These are phyloP conservation scores for Fusarium sarcochroum DNA, from an alignment of 2,329 filamentous ascomycete species.

Conservation along the genomic window DNA sequence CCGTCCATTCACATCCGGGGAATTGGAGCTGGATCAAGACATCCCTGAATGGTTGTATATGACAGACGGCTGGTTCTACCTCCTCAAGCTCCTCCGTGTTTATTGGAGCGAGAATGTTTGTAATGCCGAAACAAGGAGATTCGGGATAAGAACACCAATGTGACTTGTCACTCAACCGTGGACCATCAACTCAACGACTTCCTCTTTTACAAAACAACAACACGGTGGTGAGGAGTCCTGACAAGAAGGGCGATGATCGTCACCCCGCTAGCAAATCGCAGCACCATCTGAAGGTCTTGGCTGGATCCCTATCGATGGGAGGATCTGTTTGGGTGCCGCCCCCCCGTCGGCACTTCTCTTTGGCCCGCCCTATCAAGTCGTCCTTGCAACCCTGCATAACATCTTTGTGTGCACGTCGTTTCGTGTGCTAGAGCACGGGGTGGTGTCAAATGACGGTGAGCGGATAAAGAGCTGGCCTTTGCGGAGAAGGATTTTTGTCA, in stretches of 20 bases:
- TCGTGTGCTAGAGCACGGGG: slow-evolving; percentile 27
- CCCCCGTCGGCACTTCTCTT: slow-evolving; percentile 45
- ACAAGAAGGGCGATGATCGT: slow-evolving; percentile 31
- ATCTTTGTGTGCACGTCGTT: slow-evolving; percentile 29
- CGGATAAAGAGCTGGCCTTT: slow-evolving; percentile 21
- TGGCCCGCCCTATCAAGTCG: slow-evolving; percentile 36
- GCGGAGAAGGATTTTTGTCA: slow-evolving; percentile 14
- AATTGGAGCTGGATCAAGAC: slow-evolving; percentile 3
- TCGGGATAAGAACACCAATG: neutral
- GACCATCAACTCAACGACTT: neutral
- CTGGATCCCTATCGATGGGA: slow-evolving; percentile 33
- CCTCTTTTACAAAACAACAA: neutral
- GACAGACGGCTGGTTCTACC: slow-evolving; percentile 9
- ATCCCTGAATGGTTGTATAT: neutral
- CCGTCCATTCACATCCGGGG: slow-evolving; percentile 21
- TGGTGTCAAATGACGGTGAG: slow-evolving; percentile 49
- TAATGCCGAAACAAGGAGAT: neutral
- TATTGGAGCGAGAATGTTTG: neutral
- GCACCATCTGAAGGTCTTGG: slow-evolving; percentile 34
- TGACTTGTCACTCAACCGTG: neutral
- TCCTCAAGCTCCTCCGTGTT: neutral
- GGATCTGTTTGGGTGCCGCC: slow-evolving; percentile 40
- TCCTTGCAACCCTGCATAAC: slow-evolving; percentile 40
- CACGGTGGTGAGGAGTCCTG: slow-evolving; percentile 7
- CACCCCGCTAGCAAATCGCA: slow-evolving; percentile 33